phyloP scores from a whole-genome alignment of 2,329 filamentous ascomycete genomes.

The Aspergillus sp. region DNA sequence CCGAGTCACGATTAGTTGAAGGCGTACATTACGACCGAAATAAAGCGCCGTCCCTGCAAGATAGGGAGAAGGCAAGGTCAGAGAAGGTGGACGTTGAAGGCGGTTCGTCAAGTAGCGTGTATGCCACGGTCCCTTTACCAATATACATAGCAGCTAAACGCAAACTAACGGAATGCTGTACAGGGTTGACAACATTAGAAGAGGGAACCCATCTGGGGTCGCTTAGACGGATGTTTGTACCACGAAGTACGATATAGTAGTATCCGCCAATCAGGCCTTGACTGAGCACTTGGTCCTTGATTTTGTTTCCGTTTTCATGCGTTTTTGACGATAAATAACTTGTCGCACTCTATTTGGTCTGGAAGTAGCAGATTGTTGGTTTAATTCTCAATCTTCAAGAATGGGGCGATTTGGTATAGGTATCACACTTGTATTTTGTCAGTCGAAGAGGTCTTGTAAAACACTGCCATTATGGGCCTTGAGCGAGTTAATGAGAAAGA shows the following conservation, averaged over 20 bases:
- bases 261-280: too few species aligned
- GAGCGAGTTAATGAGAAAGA: too few species aligned
- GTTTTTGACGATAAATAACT: too few species aligned
- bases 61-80: background rate
- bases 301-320: too few species aligned
- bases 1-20: background rate
- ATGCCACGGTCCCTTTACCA: background rate
- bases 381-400: too few species aligned
- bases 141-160: background rate
- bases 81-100: constrained; percentile 7
- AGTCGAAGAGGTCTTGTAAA: too few species aligned
- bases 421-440: too few species aligned
- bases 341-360: too few species aligned
- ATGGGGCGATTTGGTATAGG: too few species aligned
- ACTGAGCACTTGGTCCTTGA: too few species aligned
- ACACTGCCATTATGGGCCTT: too few species aligned
- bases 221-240: background rate
- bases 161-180: background rate
- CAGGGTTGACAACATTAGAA: background rate
- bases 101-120: constrained; percentile 1
- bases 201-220: background rate
- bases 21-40: background rate
- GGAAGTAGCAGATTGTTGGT: too few species aligned
- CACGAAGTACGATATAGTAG: background rate
- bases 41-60: background rate